A percentile compares a stretch with the other conserved stretches of the same genome.
phyloP scores from a whole-genome alignment of 2,329 filamentous ascomycete species.

The Talaromyces funiculosus region DNA sequence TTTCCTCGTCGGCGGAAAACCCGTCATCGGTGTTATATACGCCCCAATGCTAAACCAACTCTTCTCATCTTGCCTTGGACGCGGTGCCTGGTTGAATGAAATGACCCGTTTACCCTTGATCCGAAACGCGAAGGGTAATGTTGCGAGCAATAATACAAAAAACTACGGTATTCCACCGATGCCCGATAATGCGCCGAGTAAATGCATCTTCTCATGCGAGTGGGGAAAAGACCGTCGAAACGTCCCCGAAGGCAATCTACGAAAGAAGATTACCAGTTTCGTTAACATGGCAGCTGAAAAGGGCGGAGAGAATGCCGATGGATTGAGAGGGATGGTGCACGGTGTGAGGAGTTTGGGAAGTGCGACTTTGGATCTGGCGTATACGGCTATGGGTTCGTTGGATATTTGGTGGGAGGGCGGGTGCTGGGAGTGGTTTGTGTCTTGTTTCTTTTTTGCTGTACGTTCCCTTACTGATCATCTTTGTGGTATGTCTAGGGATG shows the following conservation, averaged over 20 bases:
- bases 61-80: constrained; percentile 61
- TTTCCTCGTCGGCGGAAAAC: constrained; percentile 55
- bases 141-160: not conserved
- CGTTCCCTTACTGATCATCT: not conserved
- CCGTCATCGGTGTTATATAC: constrained; percentile 65
- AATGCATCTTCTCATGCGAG: constrained; percentile 68
- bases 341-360: constrained; percentile 67
- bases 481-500: constrained; percentile 47
- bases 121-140: constrained; percentile 42
- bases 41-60: constrained; percentile 65
- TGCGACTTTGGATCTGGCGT: constrained; percentile 68
- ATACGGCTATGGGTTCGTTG: constrained; percentile 67
- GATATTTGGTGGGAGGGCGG: constrained; percentile 82
- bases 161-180: constrained; percentile 50
- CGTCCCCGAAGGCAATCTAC: constrained; percentile 59
- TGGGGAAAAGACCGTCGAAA: constrained; percentile 75
- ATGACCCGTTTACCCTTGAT: constrained; percentile 59
- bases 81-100: constrained; percentile 65
- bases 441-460: not conserved
- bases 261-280: constrained; percentile 68
- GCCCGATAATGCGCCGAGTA: constrained; percentile 56
- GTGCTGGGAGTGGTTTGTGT: constrained; percentile 71
- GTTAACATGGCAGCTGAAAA: constrained; percentile 67
- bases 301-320: constrained; percentile 47
- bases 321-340: constrained; percentile 73